phyloP scores from a whole-genome alignment of 495 filamentous ascomycete species.

The Hypoxylon rickii region DNA sequence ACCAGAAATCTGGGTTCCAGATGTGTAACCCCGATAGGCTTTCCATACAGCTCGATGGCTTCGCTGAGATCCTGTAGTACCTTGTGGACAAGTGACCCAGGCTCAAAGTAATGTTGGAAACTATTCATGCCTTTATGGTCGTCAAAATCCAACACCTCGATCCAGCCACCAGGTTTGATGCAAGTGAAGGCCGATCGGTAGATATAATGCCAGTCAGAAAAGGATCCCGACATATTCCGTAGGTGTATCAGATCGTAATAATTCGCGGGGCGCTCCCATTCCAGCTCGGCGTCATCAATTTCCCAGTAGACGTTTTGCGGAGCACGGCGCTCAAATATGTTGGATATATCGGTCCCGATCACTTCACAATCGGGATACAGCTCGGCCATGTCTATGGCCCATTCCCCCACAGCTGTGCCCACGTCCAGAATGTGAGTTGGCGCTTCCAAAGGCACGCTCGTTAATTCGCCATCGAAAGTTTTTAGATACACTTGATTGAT shows the following conservation, averaged over 20 bases:
- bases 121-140: slow-evolving; percentile 43
- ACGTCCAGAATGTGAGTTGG: slow-evolving; percentile 67
- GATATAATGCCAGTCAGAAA: slow-evolving; percentile 63
- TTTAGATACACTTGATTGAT: slow-evolving; percentile 68
- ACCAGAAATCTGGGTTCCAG: slow-evolving; percentile 55
- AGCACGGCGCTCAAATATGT: slow-evolving; percentile 56
- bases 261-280: slow-evolving; percentile 59
- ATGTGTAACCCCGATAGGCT: slow-evolving; percentile 58
- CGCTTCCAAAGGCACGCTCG: slow-evolving; percentile 59
- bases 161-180: slow-evolving; percentile 66
- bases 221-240: slow-evolving; percentile 65
- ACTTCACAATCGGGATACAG: slow-evolving; percentile 65
- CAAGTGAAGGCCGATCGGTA: slow-evolving; percentile 64
- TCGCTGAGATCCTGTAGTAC: slow-evolving; percentile 43
- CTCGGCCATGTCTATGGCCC: slow-evolving; percentile 75
- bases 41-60: slow-evolving; percentile 49
- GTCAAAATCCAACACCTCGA: slow-evolving; percentile 65
- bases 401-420: slow-evolving; percentile 72
- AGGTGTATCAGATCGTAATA: slow-evolving; percentile 71
- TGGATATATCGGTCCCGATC: slow-evolving; percentile 70
- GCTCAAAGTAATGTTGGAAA: slow-evolving; percentile 47
- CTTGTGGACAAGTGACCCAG: slow-evolving; percentile 43
- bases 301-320: slow-evolving; percentile 73
- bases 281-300: slow-evolving; percentile 67
- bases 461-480: slow-evolving; percentile 62